Evolutionary conservation across 306 rosid species (phyloP), one percentile per base, ranked within the genome.

Genomic region (Cicer chorassanicum): DNA sequence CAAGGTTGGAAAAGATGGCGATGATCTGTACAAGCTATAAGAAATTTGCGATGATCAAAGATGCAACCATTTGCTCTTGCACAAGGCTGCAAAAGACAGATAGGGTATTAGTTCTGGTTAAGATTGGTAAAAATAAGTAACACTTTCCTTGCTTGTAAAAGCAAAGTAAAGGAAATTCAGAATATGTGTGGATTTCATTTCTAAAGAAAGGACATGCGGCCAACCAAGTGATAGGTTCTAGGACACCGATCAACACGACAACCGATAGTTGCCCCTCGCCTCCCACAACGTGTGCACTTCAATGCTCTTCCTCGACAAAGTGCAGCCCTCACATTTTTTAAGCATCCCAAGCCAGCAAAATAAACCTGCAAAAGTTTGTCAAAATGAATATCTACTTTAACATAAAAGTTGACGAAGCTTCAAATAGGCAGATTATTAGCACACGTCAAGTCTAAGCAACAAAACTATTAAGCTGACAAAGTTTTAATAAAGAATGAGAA

Each of bases 231-330:
- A 76, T 94, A 94, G 18, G 98, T 94, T 88, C 34, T 90, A 69
- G 98, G 90, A 81, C 98, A 94, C 61, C 98, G 94, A 84, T 94
- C 98, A 72, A 94, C 98, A 64, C 98, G 98, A 73, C 98, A 94
- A 79, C 98, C 98, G 14, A 86, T 90, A 69, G 98, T 94, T 4
- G 98, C 98, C 72, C 98, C 98, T 73, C 93, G 91, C 83, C 98
- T 82, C 78, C 96, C 96, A 57, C 98, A 94, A 24, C 96, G 93
- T 46, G 96, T 90, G 88, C 98, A 94, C 83, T 94, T 94, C 84
- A 94, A 85, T 65, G 93, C 97, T 70, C 93, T 90, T 82, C 98
- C 98, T 84, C 98, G 88, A 78, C 85, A 88, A 78, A 94, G 97
- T 21, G 97, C 98, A 72, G 97, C 98, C 82, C 97, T 88, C 75